These are phyloP conservation scores for Ilex paraguariensis DNA, from an alignment of 305 asterid genomes.

Conservation along the genomic window DNA sequence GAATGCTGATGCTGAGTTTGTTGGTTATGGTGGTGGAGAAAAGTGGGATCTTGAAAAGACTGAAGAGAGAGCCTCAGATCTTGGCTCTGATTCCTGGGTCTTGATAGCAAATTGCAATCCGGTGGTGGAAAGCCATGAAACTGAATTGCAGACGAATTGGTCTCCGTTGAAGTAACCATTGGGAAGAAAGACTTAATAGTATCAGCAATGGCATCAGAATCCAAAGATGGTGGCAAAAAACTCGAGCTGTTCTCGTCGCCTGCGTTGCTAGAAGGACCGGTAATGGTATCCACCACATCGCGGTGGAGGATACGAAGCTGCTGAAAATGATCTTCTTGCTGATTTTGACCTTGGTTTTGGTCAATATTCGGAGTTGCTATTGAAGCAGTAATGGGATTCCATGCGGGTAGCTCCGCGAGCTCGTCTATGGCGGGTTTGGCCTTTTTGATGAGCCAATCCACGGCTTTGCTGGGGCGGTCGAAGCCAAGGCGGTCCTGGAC, in stretches of 20 bases:
- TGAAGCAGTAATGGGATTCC: conserved; percentile 63
- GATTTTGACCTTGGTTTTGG: conserved; percentile 21
- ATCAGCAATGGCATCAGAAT: conserved; percentile 71
- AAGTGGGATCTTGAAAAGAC: conserved; percentile 70
- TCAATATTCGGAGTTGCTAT: conserved; percentile 17
- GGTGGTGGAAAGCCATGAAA: conserved; percentile 50
- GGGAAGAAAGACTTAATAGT: conserved; percentile 89
- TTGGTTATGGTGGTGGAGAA: conserved; percentile 42
- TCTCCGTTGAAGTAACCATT: conserved; percentile 49
- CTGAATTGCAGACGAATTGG: conserved; percentile 60
- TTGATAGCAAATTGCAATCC: conserved; percentile 32
- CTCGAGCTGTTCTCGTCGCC: conserved; percentile 30
- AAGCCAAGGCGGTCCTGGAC: conserved; percentile 93
- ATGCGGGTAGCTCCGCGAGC: conserved; percentile 71
- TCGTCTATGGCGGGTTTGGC: conserved; percentile 86
- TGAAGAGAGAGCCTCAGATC: conserved; percentile 89
- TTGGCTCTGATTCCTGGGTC: conserved; percentile 45
- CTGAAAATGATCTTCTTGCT: conserved; percentile 15
- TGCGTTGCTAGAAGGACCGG: conserved; percentile 32
- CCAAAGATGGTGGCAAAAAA: conserved; percentile 68
- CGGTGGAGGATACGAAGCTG: conserved; percentile 18
- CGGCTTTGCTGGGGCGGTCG: conserved; percentile 97
- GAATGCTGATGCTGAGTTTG: conserved; percentile 36
- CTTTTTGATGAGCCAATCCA: conserved; percentile 88
- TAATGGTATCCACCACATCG: conserved; percentile 15